Evolutionary conservation across 306 rosid species (phyloP), one percentile per base, ranked within the genome.

Genomic region (Vachellia collinsii): DNA sequence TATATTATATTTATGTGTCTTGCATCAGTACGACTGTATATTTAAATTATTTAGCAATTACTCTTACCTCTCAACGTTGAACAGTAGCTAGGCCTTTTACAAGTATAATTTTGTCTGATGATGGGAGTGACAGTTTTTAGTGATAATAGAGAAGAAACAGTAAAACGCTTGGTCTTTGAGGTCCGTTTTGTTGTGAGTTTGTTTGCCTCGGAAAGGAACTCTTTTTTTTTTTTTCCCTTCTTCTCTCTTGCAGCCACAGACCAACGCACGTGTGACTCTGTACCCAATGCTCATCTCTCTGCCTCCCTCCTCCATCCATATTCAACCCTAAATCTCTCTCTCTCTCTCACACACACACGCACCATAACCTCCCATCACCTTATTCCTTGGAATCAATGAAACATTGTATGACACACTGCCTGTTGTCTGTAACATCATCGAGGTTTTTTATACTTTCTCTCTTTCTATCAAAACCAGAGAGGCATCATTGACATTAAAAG

Each of bases 231-330:
- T 47, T 47, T 29, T n/a, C n/a, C 34, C 8, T 11, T 46, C 10
- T 11, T 13, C 51, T 46, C 13, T 3, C 7, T 54, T 19, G 11
- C 22, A 7, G 61, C 39, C 22, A 83, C 87, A 87, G 94, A 88
- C 86, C 79, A 81, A 61, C 77, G 97, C 97, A 94, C 94, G 98
- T 94, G 98, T 88, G 97, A 86, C 93, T 90, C 97, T 85, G 78
- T 87, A 80, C 87, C 97, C 97, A 84, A 94, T 86, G 94, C 85
- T 81, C 80, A 25, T 75, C 88, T 75, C 89, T 80, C 89, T 79
- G 90, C 88, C 87, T 70, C 83, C 74, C 11, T 2, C 86, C 86
- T 71, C 81, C 70, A 1, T 12, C 11, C 81, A 44, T 72, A 67
- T 74, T 76, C 80, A 92, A 86, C 94, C 93, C 90, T 77, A 89